These are phyloP conservation scores for Veloporphyrellus conicus DNA, from an alignment of 1,284 basidiomycete genomes.

Conservation along the genomic window DNA sequence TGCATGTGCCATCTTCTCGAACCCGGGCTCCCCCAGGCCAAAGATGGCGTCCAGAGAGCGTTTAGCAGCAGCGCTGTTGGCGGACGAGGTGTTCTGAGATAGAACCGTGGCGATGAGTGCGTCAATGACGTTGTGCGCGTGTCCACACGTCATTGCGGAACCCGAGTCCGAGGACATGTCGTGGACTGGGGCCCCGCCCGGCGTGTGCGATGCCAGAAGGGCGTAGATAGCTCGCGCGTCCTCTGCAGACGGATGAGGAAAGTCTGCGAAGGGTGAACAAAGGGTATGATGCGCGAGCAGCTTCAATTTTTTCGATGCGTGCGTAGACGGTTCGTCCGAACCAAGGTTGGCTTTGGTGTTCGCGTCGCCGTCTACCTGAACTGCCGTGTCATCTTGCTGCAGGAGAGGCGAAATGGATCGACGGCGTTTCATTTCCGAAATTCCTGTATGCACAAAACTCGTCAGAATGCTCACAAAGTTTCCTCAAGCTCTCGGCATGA, in stretches of 20 bases:
- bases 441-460: neutral
- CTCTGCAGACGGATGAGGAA: conserved; percentile 44
- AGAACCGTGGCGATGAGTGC: conserved; percentile 69
- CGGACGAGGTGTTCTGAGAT: conserved; percentile 67
- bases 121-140: conserved; percentile 64
- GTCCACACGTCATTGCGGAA: conserved; percentile 51
- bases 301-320: conserved; percentile 49
- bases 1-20: conserved; percentile 55
- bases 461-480: neutral
- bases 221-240: conserved; percentile 48
- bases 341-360: neutral
- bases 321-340: conserved; percentile 10
- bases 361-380: neutral
- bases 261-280: conserved; percentile 54
- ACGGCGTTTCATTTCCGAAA: conserved; percentile 16
- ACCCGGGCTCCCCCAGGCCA: conserved; percentile 51
- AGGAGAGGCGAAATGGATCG: conserved; percentile 10
- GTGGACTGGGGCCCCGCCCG: conserved; percentile 26
- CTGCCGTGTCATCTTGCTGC: neutral
- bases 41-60: conserved; percentile 53
- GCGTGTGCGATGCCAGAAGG: conserved; percentile 38
- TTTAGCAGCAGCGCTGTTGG: conserved; percentile 66
- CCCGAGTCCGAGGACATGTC: conserved; percentile 31
- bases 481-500: neutral
- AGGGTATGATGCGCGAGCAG: conserved; percentile 42